Conservation (phyloP, 371 early-diverging fungal genomes). For the Polyrhizophydium stewartii region DNA sequence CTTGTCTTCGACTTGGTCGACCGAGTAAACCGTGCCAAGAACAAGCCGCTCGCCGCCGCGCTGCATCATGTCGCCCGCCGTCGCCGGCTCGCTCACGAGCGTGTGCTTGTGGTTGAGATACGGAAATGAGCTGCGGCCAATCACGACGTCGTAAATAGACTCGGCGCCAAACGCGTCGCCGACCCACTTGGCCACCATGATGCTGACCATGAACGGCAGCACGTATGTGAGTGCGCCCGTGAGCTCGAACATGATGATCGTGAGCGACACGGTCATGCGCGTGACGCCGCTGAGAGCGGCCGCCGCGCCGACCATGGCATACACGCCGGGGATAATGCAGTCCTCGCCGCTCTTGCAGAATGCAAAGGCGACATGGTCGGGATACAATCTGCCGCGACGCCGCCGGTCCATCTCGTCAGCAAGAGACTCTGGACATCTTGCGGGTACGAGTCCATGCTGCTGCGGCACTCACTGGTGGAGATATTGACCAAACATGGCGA, state of each 20-base stretch:
- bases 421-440: too few relatives aligned
- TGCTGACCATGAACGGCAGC: slow-evolving; percentile 87
- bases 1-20: slow-evolving; percentile 22
- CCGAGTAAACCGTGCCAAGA: slow-evolving; percentile 17
- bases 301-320: slow-evolving; percentile 94
- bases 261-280: slow-evolving; percentile 87
- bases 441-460: too few relatives aligned
- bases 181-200: slow-evolving; percentile 90
- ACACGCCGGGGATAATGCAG: slow-evolving; percentile 90
- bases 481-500: slow-evolving; percentile 63
- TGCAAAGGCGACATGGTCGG: slow-evolving; percentile 8
- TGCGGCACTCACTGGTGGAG: slow-evolving; percentile 9
- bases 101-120: slow-evolving; percentile 79
- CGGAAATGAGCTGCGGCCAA: slow-evolving; percentile 76
- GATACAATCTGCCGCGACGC: slow-evolving; percentile 3
- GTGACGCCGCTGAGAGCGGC: slow-evolving; percentile 90
- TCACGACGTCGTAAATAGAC: slow-evolving; percentile 81
- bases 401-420: too few relatives aligned
- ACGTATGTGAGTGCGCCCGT: slow-evolving; percentile 87
- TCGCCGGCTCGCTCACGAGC: slow-evolving; percentile 2
- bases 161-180: slow-evolving; percentile 74
- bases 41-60: slow-evolving; percentile 44
- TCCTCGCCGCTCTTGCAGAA: slow-evolving; percentile 12
- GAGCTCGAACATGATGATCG: slow-evolving; percentile 92
- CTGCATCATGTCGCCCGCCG: slow-evolving; percentile 44